Conservation (phyloP, 2,329 filamentous ascomycete genomes). For the Colletotrichum spaethianum region DNA sequence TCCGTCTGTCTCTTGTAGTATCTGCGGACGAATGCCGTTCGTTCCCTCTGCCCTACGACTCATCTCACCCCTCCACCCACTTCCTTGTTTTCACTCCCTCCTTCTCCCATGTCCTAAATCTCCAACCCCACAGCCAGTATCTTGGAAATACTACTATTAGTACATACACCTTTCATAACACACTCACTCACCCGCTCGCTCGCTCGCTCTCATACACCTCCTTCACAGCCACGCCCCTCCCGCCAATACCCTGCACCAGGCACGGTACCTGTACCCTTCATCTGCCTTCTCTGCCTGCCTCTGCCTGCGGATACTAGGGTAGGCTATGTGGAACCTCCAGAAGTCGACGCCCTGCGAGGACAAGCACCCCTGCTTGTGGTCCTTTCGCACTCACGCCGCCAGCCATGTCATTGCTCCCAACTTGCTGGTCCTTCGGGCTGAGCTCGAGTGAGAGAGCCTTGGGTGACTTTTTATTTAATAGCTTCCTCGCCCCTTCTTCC, state of each 20-base stretch:
- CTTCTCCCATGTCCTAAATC: background rate
- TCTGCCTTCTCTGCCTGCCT: slow-evolving; percentile 9
- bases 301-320: slow-evolving; percentile 10
- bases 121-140: background rate
- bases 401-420: slow-evolving; percentile 35
- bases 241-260: slow-evolving; percentile 11
- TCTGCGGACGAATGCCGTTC: slow-evolving; percentile 13
- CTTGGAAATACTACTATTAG: too few species aligned
- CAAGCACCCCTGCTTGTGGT: slow-evolving; percentile 15
- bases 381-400: slow-evolving; percentile 16
- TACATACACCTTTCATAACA: background rate
- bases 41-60: slow-evolving; percentile 20
- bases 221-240: slow-evolving; percentile 20
- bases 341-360: slow-evolving; percentile 29
- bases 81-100: background rate
- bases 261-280: slow-evolving; percentile 31
- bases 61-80: slow-evolving; percentile 3
- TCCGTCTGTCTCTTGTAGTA: slow-evolving; percentile 5
- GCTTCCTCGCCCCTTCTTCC: slow-evolving; percentile 30
- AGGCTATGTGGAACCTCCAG: slow-evolving; percentile 16
- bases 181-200: background rate
- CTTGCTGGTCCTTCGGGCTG: slow-evolving; percentile 29
- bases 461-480: slow-evolving; percentile 38
- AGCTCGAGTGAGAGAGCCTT: slow-evolving; percentile 27
- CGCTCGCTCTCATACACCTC: background rate